Evolutionary conservation across 768 basidiomycete genomes (phyloP).

Genomic region (Leccinum truebloodii): DNA sequence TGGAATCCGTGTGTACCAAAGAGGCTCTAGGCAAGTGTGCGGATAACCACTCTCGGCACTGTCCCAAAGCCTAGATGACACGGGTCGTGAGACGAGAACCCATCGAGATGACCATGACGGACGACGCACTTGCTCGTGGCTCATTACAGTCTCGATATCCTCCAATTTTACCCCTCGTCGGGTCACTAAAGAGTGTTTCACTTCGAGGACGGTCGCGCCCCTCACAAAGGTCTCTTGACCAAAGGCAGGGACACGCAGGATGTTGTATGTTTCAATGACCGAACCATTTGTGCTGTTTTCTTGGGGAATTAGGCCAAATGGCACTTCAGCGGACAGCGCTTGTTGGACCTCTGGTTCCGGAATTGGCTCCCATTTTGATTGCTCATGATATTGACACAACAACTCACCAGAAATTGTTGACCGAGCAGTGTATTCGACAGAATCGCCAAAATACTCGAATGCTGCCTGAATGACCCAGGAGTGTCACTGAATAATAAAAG

Average conservation of each 20-base stretch:
- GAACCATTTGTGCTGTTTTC: conserved; percentile 77
- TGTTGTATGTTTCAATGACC: conserved; percentile 75
- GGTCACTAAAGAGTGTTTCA: conserved; percentile 70
- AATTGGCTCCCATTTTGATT: background rate
- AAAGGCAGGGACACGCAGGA: conserved; percentile 45
- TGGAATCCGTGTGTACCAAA: conserved; percentile 64
- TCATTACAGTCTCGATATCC: conserved; percentile 60
- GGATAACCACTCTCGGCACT: conserved; percentile 66
- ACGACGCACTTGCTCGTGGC: conserved; percentile 73
- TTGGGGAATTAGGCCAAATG: conserved; percentile 71
- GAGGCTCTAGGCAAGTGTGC: conserved; percentile 52
- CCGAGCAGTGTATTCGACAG: conserved; percentile 44
- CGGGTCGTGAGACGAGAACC: conserved; percentile 1
- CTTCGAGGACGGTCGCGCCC: conserved; percentile 58
- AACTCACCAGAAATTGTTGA: conserved; percentile 43
- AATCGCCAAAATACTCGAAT: conserved; percentile 44
- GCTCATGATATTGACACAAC: background rate
- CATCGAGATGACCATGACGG: conserved; percentile 1
- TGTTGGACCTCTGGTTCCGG: conserved; percentile 55
- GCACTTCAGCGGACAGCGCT: conserved; percentile 43
- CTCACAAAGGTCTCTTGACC: conserved; percentile 51
- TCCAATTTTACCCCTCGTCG: conserved; percentile 54
- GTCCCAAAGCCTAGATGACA: conserved; percentile 64
- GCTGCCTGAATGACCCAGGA: conserved; percentile 40
- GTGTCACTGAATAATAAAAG: conserved; percentile 22